Conservation (phyloP, 2,329 filamentous ascomycete genomes). For the Trichoderma endophyticum region DNA sequence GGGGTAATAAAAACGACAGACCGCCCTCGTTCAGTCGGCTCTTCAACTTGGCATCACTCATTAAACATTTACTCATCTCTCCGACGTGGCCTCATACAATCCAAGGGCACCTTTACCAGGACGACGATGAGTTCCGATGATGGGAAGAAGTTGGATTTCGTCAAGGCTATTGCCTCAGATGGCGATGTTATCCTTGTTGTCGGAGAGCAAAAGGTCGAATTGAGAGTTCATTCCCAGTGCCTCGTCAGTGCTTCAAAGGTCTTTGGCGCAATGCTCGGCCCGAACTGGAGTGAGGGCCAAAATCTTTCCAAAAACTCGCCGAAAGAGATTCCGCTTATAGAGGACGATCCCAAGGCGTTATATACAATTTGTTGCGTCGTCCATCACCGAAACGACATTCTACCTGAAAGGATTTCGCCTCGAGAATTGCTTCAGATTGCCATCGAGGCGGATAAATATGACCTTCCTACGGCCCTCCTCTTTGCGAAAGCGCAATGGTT, state of each 20-base stretch:
- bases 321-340: neutral
- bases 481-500: neutral
- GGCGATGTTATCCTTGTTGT: neutral
- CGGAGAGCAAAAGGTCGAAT: neutral
- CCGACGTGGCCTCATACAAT: neutral
- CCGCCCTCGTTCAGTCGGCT: neutral
- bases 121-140: neutral
- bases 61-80: neutral
- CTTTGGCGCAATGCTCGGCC: neutral
- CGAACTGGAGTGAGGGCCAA: neutral
- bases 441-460: neutral
- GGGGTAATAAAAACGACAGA: neutral
- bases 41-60: neutral
- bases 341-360: neutral
- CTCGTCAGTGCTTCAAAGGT: neutral
- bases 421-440: neutral
- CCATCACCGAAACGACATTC: neutral
- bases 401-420: neutral
- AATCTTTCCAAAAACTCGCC: neutral
- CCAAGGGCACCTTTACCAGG: neutral
- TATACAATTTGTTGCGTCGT: neutral
- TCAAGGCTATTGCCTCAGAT: neutral
- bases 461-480: neutral
- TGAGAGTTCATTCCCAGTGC: neutral
- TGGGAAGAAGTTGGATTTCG: neutral